These are phyloP conservation scores for Ensete ventricosum DNA, from an alignment of 176 grass and related monocot species.

Conservation along the genomic window DNA sequence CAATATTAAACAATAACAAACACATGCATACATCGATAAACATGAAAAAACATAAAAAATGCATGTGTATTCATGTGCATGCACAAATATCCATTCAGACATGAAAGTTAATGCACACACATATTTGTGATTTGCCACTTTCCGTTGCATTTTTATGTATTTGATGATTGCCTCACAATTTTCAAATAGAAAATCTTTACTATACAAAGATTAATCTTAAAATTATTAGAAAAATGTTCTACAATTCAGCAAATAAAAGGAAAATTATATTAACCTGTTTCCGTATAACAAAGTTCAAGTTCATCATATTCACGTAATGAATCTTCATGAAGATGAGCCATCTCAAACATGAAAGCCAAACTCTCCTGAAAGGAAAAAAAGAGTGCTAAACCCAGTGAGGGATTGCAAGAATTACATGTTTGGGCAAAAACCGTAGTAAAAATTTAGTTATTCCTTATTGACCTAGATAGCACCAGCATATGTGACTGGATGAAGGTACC, in stretches of 20 bases:
- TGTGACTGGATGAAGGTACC: slow-evolving; percentile 25
- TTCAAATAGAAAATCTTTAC: neutral
- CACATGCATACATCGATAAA: neutral
- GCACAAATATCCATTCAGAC: neutral
- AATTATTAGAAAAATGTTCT: neutral
- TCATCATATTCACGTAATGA: slow-evolving; percentile 94
- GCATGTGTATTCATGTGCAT: neutral
- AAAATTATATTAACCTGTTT: slow-evolving; percentile 59
- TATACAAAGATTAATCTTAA: neutral
- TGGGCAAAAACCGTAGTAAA: neutral
- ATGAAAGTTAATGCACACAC: too few species aligned
- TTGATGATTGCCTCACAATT: neutral
- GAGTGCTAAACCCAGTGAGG: neutral
- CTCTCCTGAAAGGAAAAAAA: slow-evolving; percentile 64
- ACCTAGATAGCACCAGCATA: neutral
- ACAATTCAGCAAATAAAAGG: slow-evolving; percentile 3
- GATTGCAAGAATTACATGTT: slow-evolving; percentile 4
- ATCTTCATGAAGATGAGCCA: slow-evolving; percentile 95
- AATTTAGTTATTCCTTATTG: neutral
- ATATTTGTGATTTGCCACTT: too few species aligned
- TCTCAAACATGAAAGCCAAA: slow-evolving; percentile 99
- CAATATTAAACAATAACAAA: neutral
- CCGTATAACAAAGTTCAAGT: slow-evolving; percentile 92
- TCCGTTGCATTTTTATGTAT: too few species aligned
- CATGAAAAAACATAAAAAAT: neutral